Evolutionary conservation across 1,284 basidiomycete genomes (phyloP).

Genomic region (Ustilago hordei): DNA sequence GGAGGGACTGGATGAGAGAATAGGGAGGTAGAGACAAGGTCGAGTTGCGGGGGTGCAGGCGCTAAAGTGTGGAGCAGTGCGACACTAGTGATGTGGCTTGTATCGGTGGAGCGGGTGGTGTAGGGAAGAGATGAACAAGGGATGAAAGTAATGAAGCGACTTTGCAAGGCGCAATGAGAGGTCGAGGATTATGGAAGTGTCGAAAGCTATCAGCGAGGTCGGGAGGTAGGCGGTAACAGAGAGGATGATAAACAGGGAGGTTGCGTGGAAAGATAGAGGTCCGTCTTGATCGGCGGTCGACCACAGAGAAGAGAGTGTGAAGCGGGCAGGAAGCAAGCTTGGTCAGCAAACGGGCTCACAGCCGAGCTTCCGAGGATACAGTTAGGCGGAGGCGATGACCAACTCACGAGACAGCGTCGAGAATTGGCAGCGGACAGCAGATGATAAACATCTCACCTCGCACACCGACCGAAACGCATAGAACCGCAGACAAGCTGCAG

Average conservation of each 20-base stretch:
- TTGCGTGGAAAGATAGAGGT: neutral
- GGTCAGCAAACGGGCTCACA: neutral
- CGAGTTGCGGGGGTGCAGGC: neutral
- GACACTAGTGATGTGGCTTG: neutral
- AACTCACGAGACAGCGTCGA: neutral
- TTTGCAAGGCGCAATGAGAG: neutral
- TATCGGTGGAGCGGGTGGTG: neutral
- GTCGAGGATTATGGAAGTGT: neutral
- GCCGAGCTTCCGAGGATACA: neutral
- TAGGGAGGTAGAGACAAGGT: neutral
- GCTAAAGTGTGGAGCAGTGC: neutral
- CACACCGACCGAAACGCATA: neutral
- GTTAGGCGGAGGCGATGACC: neutral
- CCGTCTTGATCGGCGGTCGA: slow-evolving; percentile 34
- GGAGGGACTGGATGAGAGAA: neutral
- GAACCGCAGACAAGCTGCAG: neutral
- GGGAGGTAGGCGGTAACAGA: neutral
- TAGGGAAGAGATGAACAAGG: neutral
- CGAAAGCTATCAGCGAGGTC: neutral
- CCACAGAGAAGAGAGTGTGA: slow-evolving; percentile 3
- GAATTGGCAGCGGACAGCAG: neutral
- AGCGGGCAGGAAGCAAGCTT: neutral
- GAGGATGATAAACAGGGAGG: neutral
- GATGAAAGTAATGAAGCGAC: neutral
- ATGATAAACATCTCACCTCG: neutral